Evolutionary conservation across 2,329 filamentous ascomycete genomes (phyloP).

Genomic region (Diaporthe citrichinensis): DNA sequence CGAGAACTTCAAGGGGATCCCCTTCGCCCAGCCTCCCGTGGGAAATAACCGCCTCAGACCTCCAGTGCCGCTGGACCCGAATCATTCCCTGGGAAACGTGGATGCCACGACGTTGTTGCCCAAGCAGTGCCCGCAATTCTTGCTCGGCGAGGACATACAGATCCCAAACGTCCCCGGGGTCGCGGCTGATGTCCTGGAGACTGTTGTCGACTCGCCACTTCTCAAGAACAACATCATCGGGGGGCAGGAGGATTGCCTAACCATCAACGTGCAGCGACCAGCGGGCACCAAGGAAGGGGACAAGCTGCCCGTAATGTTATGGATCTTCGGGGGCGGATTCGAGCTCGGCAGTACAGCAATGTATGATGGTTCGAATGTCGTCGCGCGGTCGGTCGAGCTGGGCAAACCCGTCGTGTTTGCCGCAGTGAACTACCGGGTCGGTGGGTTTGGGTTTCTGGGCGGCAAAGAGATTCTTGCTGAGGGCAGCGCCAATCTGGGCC

Average conservation of each 20-base stretch:
- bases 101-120: slow-evolving; percentile 70
- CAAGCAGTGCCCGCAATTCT: slow-evolving; percentile 80
- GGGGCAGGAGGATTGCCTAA: slow-evolving; percentile 72
- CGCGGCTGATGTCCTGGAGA: slow-evolving; percentile 65
- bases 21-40: slow-evolving; percentile 79
- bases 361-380: slow-evolving; percentile 66
- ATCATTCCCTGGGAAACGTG: slow-evolving; percentile 70
- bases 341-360: slow-evolving; percentile 65
- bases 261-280: slow-evolving; percentile 72
- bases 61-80: slow-evolving; percentile 70
- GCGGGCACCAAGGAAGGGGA: slow-evolving; percentile 65
- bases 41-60: slow-evolving; percentile 77
- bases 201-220: slow-evolving; percentile 68
- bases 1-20: slow-evolving; percentile 82
- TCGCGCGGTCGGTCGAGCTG: slow-evolving; percentile 61
- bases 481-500: slow-evolving; percentile 78
- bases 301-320: slow-evolving; percentile 77
- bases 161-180: slow-evolving; percentile 59
- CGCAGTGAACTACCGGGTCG: slow-evolving; percentile 82
- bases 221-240: slow-evolving; percentile 55
- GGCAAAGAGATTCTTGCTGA: slow-evolving; percentile 77
- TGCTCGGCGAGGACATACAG: slow-evolving; percentile 56
- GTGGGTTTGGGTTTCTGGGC: slow-evolving; percentile 80
- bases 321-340: slow-evolving; percentile 80
- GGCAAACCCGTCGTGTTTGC: slow-evolving; percentile 81